Evolutionary conservation across 2,329 filamentous ascomycete species (phyloP), one percentile per base, ranked within the genome.

Genomic region (Aspergillus awamori): DNA sequence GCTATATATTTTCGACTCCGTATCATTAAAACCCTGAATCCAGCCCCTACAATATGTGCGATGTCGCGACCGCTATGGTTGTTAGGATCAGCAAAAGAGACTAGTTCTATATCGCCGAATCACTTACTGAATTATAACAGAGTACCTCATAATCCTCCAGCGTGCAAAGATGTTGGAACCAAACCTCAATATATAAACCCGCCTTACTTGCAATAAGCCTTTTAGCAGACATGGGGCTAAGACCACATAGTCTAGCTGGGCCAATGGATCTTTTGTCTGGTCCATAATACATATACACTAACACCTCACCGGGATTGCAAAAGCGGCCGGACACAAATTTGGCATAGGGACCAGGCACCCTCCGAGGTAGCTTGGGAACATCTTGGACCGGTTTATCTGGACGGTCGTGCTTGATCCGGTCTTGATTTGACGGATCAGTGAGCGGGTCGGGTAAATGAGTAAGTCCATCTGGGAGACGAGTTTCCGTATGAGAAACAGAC

Each of bases 21-120:
- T 76, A 48, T 78, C 72, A 15, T 67, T 47, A 59, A 69, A 80
- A 0, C 73, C 72, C 58, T 74, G 67, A 26, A 77, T 63, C 70
- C 72, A 79, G 38, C 72, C 72, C 55, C 69, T 75, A 39, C 67
- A 67, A 52, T 56, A 62, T 30, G 61, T 64, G 3, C 33, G 13
- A 48, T 72, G 69, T 8, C 4, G 4, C 20, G 10, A 54, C 63
- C 17, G 8, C 24, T 28, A 33, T 33, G 8, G 28, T 51, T 33
- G 26, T 28, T 51, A 8, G 8, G 5, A 15, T 28, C 62, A 43
- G 17, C 26, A 43, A 41, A 43, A n/a, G 39, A 33, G 17, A 55
- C 8, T 11, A 20, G 5, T 47, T 24, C 15, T 39, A 33, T 41
- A 41, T 8, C 39, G 15, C 30, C 11, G 49, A 13, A 41, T 33